Evolutionary conservation across 2,329 filamentous ascomycete genomes (phyloP).

Genomic region (Talaromyces sp.): DNA sequence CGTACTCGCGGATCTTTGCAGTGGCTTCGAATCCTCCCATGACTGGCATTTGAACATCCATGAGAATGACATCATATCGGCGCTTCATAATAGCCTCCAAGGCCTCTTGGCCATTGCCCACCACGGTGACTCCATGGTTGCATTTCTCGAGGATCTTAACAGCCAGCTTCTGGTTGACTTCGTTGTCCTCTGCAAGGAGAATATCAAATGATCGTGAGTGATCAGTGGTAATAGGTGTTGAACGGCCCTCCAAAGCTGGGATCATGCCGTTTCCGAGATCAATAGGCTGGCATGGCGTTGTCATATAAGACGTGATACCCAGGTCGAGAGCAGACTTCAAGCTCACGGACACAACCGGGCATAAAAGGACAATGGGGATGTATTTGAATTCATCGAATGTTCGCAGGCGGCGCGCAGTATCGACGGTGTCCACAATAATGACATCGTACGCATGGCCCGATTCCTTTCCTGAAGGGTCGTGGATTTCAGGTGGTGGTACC

Average conservation of each 20-base stretch:
- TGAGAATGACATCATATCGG: slow-evolving; percentile 92
- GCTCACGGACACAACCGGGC: slow-evolving; percentile 79
- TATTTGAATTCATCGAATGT: slow-evolving; percentile 89
- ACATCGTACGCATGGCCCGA: slow-evolving; percentile 69
- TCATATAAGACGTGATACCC: slow-evolving; percentile 94
- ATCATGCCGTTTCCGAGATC: slow-evolving; percentile 91
- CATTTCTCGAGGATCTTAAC: slow-evolving; percentile 95
- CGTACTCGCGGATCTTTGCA: slow-evolving; percentile 91
- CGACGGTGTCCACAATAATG: slow-evolving; percentile 84
- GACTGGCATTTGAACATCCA: slow-evolving; percentile 99
- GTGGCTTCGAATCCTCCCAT: slow-evolving; percentile 99
- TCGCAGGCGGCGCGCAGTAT: slow-evolving; percentile 72
- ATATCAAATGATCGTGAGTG: slow-evolving; percentile 92
- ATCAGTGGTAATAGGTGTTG: slow-evolving; percentile 81
- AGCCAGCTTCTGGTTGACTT: slow-evolving; percentile 86
- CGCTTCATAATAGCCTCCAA: slow-evolving; percentile 87
- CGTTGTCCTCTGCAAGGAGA: slow-evolving; percentile 86
- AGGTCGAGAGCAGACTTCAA: slow-evolving; percentile 86
- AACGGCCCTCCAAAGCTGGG: slow-evolving; percentile 81
- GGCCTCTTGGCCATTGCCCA: slow-evolving; percentile 90
- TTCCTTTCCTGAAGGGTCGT: slow-evolving; percentile 44
- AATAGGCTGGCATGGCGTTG: slow-evolving; percentile 82
- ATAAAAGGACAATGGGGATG: slow-evolving; percentile 82
- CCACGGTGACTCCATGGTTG: slow-evolving; percentile 60
- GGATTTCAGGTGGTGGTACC: slow-evolving; percentile 47